These are phyloP conservation scores for Senna tora DNA, from an alignment of 306 rosid species.

Conservation along the genomic window DNA sequence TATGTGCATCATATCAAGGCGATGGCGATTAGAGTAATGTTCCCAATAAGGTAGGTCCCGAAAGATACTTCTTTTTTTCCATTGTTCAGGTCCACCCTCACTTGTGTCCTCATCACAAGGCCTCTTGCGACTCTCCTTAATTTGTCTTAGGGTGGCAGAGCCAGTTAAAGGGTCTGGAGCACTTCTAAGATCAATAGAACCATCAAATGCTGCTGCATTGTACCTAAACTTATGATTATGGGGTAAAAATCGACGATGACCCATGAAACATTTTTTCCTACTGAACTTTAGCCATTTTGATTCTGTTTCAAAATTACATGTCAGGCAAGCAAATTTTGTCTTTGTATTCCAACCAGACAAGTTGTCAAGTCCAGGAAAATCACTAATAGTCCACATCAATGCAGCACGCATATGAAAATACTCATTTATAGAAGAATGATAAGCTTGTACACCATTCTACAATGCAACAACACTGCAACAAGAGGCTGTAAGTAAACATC, in stretches of 20 bases:
- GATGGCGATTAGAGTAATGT: no score
- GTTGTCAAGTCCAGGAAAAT: no score
- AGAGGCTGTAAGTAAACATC: not conserved
- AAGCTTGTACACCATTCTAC: not conserved
- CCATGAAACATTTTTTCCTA: no score
- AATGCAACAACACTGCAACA: not conserved
- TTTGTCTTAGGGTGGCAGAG: not conserved
- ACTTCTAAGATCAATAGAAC: not conserved
- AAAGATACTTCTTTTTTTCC: no score
- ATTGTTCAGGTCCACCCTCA: not conserved
- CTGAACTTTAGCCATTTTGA: no score
- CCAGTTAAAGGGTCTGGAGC: not conserved
- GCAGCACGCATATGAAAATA: not conserved
- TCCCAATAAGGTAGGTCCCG: no score
- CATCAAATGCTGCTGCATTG: not conserved
- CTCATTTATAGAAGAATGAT: not conserved
- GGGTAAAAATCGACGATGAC: no score
- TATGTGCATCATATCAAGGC: no score
- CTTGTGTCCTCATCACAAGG: not conserved
- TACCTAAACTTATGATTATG: no score
- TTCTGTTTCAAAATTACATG: no score
- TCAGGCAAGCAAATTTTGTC: not conserved
- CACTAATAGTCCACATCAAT: no score
- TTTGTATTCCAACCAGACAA: slow-evolving; percentile 15
- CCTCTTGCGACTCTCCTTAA: no score